Evolutionary conservation across 2,329 filamentous ascomycete genomes (phyloP).

Genomic region (Pestalotiopsis sp.): DNA sequence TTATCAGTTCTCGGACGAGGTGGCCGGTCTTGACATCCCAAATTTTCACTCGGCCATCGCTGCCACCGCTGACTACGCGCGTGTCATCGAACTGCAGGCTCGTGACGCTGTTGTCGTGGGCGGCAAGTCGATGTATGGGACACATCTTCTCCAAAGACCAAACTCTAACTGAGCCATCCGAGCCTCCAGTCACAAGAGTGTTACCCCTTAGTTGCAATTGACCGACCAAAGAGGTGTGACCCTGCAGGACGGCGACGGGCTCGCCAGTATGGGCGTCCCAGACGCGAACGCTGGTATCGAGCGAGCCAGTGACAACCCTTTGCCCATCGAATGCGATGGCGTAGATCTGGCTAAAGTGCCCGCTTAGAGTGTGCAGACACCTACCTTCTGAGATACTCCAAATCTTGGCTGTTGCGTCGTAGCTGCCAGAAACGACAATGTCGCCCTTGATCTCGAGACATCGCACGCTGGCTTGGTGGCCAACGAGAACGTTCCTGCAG

Average conservation of each 20-base stretch:
- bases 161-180: constrained; percentile 92
- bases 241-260: constrained; percentile 90
- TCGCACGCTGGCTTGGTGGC: constrained; percentile 92
- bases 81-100: constrained; percentile 97
- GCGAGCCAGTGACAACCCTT: constrained; percentile 89
- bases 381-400: constrained; percentile 98
- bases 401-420: constrained; percentile 94
- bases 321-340: constrained; percentile 96
- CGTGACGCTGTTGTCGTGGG: constrained; percentile 97
- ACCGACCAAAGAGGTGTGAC: constrained; percentile 94
- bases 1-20: constrained; percentile 86
- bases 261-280: constrained; percentile 91
- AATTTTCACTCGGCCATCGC: constrained; percentile 96
- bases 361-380: constrained; percentile 85
- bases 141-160: constrained; percentile 93
- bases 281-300: constrained; percentile 95
- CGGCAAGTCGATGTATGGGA: constrained; percentile 90
- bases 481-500: constrained; percentile 89
- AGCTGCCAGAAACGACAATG: constrained; percentile 96
- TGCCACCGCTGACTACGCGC: constrained; percentile 92
- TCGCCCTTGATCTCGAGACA: constrained; percentile 96
- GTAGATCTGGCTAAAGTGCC: constrained; percentile 98
- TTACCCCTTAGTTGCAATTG: constrained; percentile 95
- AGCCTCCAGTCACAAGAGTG: constrained; percentile 93
- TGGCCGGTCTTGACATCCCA: constrained; percentile 95